Base-by-base conservation (phyloP, 2,329 filamentous ascomycete species). In the Cladosporium sp. region DNA sequence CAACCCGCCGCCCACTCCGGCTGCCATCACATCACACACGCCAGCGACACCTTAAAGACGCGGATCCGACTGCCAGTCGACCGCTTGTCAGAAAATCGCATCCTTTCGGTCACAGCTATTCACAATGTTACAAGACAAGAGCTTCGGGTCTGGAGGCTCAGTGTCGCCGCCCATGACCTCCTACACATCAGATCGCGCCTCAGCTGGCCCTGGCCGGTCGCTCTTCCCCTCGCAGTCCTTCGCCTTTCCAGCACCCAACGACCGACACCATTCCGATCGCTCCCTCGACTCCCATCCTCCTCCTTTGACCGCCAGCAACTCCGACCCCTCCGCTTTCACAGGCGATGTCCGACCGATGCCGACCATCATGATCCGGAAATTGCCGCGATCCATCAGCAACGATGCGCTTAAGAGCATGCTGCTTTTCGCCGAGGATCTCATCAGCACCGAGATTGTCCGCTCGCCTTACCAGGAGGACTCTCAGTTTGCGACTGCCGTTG, bases 341-440 rank as follows among this genome's bases (percentile, higher is more conserved):
- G 13, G 35, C 22, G 58, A 62, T 28, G 19, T 53, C 22, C 58
- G 60, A 33, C 49, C 56, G 11, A 56, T 55, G 19, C 64, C 64
- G 16, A 63, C 68, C n/a, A 72, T 85, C 55, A 66, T 81, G 52
- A 74, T 85, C 70, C 80, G 80, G 62, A 80, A 77, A 59, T 72
- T 85, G 11, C 80, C 82, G 3, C 75, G 72, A 54, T 82, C 76
- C 63, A 83, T 77, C 41, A 80, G 76, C 61, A 68, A 73, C 46
- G 81, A 84, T 57, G 73, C 78, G 14, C 73, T 85, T 52, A 76
- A 78, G 58, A 82, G 78, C 64, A 82, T 85, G 73, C 71, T 85
- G 5, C 72, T 84, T n/a, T 85, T 85, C 60, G 80, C 82, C 16
- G 80, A 82, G 60, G 81, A 84, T 57, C 73, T 84, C 45, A 69